Conservation (phyloP, 2,329 filamentous ascomycete genomes). For the Ophiostoma perfectum region DNA sequence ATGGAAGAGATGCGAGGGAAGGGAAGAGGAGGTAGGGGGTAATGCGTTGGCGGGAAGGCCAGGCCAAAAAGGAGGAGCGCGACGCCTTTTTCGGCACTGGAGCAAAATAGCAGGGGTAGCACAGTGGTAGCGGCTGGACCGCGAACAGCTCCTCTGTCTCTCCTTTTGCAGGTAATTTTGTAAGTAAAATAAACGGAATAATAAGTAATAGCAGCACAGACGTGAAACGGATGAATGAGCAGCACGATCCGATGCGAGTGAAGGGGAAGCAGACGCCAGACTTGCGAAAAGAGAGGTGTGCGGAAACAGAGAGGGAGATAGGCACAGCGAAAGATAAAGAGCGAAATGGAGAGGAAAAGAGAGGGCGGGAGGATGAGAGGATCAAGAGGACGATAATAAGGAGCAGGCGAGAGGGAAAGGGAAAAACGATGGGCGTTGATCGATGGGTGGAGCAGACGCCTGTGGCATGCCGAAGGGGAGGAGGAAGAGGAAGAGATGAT, state of each 20-base stretch:
- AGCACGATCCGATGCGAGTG: background rate
- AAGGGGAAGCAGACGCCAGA: background rate
- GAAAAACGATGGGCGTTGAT: background rate
- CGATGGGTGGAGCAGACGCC: background rate
- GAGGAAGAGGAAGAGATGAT: background rate
- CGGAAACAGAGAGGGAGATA: background rate
- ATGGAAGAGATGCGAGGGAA: constrained; percentile 17
- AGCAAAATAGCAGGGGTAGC: constrained; percentile 11
- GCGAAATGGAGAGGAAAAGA: background rate
- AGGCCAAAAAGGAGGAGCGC: constrained; percentile 18
- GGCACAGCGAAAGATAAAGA: background rate
- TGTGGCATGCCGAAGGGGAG: background rate
- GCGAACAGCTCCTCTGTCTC: constrained; percentile 3
- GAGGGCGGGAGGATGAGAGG: background rate
- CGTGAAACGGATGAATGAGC: background rate
- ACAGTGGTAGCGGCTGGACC: constrained; percentile 11
- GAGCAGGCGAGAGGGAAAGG: background rate
- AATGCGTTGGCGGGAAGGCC: constrained; percentile 10
- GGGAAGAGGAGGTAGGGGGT: constrained; percentile 12
- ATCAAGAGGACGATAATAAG: background rate
- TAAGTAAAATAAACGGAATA: background rate
- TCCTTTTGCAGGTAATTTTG: background rate
- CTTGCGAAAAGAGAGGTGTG: too few species aligned
- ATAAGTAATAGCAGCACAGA: constrained; percentile 7
- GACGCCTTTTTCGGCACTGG: constrained; percentile 16